Conservation (phyloP, 192 early-diverging fungal genomes). For the Haplosporangium gracile region DNA sequence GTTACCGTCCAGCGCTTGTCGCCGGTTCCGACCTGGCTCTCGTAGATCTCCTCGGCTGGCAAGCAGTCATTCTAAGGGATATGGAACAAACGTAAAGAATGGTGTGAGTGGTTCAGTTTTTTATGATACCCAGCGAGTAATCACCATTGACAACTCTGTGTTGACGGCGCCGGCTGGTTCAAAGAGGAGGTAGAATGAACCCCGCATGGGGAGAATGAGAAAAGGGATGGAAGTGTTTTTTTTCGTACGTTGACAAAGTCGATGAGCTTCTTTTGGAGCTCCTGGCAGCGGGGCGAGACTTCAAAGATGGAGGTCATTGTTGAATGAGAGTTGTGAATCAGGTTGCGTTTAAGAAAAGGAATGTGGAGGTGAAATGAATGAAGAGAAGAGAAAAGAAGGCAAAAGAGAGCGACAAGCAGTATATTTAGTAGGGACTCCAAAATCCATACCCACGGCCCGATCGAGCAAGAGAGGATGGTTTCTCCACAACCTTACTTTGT, state of each 20-base stretch:
- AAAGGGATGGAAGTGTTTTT: neutral
- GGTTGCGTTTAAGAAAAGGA: neutral
- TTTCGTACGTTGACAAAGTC: slow-evolving; percentile 71
- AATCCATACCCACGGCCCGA: too few relatives aligned
- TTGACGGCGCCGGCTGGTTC: neutral
- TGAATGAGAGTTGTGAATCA: neutral
- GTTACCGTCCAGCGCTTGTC: slow-evolving; percentile 88
- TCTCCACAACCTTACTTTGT: slow-evolving; percentile 18
- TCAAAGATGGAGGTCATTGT: slow-evolving; percentile 56
- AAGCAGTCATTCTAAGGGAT: slow-evolving; percentile 87
- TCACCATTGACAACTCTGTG: too few relatives aligned
- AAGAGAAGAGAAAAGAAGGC: slow-evolving; percentile 5
- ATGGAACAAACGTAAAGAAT: neutral
- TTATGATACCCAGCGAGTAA: neutral
- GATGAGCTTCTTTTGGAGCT: slow-evolving; percentile 67
- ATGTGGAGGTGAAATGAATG: slow-evolving; percentile 13
- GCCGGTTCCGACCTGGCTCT: slow-evolving; percentile 77
- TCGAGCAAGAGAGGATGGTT: neutral
- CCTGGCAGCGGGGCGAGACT: slow-evolving; percentile 67
- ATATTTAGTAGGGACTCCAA: too few relatives aligned
- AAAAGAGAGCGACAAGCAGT: too few relatives aligned
- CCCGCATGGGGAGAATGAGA: neutral
- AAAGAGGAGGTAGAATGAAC: neutral
- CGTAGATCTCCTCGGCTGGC: slow-evolving; percentile 87
- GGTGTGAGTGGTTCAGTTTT: neutral